A percentile compares a stretch with the other conserved stretches of the same genome.
Evolutionary conservation across 768 basidiomycete species (phyloP).

Genomic region (Lentinula lateritia): DNA sequence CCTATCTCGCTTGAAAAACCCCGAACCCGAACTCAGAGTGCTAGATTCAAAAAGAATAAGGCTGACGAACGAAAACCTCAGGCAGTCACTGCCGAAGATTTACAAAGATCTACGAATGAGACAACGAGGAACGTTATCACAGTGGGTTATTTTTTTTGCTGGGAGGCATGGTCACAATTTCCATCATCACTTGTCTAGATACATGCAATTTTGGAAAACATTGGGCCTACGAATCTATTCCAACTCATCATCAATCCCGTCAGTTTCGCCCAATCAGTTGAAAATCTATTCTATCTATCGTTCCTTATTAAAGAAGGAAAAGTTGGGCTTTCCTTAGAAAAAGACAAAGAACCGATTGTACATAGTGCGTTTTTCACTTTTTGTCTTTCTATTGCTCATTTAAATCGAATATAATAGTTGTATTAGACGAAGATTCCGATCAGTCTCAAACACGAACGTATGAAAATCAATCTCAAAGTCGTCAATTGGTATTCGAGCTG

Average conservation of each 20-base stretch:
- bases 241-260: constrained; percentile 84
- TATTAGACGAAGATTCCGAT: background rate
- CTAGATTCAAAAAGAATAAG: constrained; percentile 66
- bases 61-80: constrained; percentile 67
- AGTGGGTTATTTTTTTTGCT: constrained; percentile 34
- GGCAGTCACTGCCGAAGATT: constrained; percentile 78
- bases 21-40: constrained; percentile 50
- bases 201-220: constrained; percentile 38
- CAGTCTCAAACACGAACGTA: background rate
- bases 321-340: constrained; percentile 63
- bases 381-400: background rate
- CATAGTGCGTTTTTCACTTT: constrained; percentile 32
- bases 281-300: constrained; percentile 93
- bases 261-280: constrained; percentile 90
- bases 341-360: constrained; percentile 68
- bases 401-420: background rate
- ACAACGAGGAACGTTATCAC: constrained; percentile 79
- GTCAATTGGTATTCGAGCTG: constrained; percentile 87
- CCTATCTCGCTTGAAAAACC: constrained; percentile 88
- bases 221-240: constrained; percentile 68
- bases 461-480: constrained; percentile 47
- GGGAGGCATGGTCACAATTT: background rate
- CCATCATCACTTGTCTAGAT: constrained; percentile 36
- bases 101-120: constrained; percentile 78
- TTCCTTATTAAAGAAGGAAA: constrained; percentile 87